Evolutionary conservation across 495 filamentous ascomycete genomes (phyloP).

Genomic region (Lasiosphaeria ovina): DNA sequence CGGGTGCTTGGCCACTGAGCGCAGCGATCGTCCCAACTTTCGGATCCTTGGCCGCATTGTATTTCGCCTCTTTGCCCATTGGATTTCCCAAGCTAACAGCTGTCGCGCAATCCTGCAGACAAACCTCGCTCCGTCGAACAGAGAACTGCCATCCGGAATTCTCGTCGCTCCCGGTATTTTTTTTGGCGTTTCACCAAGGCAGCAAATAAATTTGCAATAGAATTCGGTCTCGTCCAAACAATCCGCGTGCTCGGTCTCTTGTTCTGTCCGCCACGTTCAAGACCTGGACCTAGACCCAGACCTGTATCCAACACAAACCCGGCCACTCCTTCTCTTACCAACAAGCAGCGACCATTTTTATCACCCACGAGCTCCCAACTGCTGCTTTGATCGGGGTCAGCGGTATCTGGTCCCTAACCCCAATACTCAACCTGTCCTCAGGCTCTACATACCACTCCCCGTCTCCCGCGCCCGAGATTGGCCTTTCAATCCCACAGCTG

Average conservation of each 20-base stretch:
- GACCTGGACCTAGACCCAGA: not conserved
- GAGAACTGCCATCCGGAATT: constrained; percentile 11
- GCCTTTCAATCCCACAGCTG: not conserved
- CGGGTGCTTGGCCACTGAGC: constrained; percentile 4
- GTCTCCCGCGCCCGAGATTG: not conserved
- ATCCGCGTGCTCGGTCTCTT: not conserved
- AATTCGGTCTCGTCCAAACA: not conserved
- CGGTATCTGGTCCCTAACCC: too few species aligned
- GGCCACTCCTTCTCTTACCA: constrained; percentile 1
- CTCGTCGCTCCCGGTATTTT: not conserved
- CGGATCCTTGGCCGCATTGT: not conserved
- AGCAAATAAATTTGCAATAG: not conserved
- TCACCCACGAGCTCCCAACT: not conserved
- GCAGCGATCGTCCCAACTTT: not conserved
- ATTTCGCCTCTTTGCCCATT: constrained; percentile 20
- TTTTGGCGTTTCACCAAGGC: not conserved
- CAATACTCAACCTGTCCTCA: too few species aligned
- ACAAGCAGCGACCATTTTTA: not conserved
- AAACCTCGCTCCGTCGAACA: constrained; percentile 11
- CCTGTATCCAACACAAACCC: not conserved
- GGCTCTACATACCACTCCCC: not conserved
- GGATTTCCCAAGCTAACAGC: not conserved
- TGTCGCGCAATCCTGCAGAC: not conserved
- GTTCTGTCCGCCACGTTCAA: too few species aligned
- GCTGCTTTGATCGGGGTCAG: too few species aligned